Conservation (phyloP, 176 grass and related monocot genomes). For the Carex scoparia region DNA sequence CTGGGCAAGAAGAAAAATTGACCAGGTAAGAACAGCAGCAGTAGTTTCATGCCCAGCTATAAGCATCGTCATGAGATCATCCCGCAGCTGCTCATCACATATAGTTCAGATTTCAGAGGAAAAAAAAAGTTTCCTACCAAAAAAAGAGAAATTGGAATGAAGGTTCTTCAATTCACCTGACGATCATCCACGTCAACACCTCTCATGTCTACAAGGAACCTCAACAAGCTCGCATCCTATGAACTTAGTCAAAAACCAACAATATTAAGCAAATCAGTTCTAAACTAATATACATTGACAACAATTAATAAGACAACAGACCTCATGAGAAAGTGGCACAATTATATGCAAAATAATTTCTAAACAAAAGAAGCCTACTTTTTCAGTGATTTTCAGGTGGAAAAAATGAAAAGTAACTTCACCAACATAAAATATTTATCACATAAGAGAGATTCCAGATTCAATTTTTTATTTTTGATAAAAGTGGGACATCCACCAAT, state of each 20-base stretch:
- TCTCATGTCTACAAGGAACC: conserved; percentile 96
- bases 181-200: conserved; percentile 87
- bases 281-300: background rate
- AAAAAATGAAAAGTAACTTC: background rate
- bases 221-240: conserved; percentile 87
- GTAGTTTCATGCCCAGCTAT: conserved; percentile 99
- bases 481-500: too few species aligned
- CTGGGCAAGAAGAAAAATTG: conserved; percentile 77
- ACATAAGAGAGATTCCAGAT: background rate
- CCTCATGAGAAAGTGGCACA: background rate
- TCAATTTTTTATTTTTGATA: background rate
- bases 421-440: background rate
- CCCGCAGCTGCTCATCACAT: conserved; percentile 56
- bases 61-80: conserved; percentile 99
- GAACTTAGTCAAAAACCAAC: conserved; percentile 5
- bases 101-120: background rate
- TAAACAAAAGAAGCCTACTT: conserved; percentile 5
- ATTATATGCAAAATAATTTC: background rate
- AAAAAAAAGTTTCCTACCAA: background rate
- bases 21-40: conserved; percentile 95
- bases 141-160: background rate
- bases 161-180: conserved; percentile 49
- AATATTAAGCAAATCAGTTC: conserved; percentile 6
- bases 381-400: background rate
- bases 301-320: background rate